phyloP scores from a whole-genome alignment of 2,329 filamentous ascomycete species.

The Diaporthe ampelina region DNA sequence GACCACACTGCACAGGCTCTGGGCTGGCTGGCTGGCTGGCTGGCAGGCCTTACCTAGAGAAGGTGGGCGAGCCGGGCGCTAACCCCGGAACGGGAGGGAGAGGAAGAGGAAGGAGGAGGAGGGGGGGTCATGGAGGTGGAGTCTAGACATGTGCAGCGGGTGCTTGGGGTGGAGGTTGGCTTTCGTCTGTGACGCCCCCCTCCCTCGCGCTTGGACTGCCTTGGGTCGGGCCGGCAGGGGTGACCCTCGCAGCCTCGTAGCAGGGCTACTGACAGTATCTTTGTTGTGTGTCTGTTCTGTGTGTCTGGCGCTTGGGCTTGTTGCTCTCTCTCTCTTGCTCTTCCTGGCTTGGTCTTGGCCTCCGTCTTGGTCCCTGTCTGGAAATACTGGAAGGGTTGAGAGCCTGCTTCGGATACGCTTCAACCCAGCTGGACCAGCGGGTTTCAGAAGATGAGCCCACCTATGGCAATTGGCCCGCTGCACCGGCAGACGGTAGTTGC shows the following conservation, averaged over 20 bases:
- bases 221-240: background rate
- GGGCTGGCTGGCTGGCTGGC: too few species aligned
- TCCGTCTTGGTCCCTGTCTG: constrained; percentile 18
- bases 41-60: background rate
- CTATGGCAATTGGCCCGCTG: background rate
- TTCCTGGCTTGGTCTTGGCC: background rate
- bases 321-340: background rate
- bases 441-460: constrained; percentile 31
- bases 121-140: background rate
- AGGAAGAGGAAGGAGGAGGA: background rate
- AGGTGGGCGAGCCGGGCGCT: background rate
- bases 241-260: constrained; percentile 24
- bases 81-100: constrained; percentile 11
- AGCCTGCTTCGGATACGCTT: constrained; percentile 30
- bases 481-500: background rate
- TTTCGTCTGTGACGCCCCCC: constrained; percentile 31
- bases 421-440: constrained; percentile 8
- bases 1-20: background rate
- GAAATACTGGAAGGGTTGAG: background rate
- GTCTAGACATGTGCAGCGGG: background rate
- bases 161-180: constrained; percentile 14
- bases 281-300: constrained; percentile 2
- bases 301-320: background rate
- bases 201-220: constrained; percentile 28
- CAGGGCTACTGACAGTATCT: background rate